Base-by-base conservation (phyloP, 2,329 filamentous ascomycete species). In the Cercospora sp. region DNA sequence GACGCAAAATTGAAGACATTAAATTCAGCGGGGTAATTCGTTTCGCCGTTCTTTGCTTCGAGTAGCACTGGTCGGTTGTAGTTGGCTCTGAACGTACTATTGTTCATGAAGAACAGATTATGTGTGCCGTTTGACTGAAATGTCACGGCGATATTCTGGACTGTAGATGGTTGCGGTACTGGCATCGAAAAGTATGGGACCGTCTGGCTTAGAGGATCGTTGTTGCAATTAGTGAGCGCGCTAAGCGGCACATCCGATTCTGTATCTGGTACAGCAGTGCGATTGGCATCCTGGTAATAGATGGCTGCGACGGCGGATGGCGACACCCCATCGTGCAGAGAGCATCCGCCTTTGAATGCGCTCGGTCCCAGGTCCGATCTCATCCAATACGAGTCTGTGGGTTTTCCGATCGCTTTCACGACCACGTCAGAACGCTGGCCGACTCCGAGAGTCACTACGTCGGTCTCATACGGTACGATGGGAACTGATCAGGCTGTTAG, bases 241-340 rank as follows among this genome's bases (percentile, higher is more conserved):
- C 69, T 84, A 12, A 78, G 80, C 0, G 85, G 81, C 70, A 88
- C 84, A 0, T 83, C 80, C 0, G 86, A 75, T 2, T 83, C 86
- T 6, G 78, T 80, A 18, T 79, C 77, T 3, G 78, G 76, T 4
- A 72, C 69, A n/a, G 69, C 66, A 59, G 77, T 79, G 3, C 80
- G 81, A 73, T 90, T 81, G 10, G 87, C 86, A 7, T 82, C 74
- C 40, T 90, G 83, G 76, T 92, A 92, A 79, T 89, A 90, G 61
- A 92, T 82, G 13, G 85, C 87, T 0, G 89, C 90, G 0, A 87
- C 73, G 1, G 85, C 88, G 59, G 83, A 72, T 1, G 73, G 65
- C 89, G 73, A 76, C 67, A 12, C 89, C 18, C 72, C 63, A 57
- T 73, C 60, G 64, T 72, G 30, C 48, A 70, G 73, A 42, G 73